These are phyloP conservation scores for Aspergillus awamori DNA, from an alignment of 2,329 filamentous ascomycete species.

Conservation along the genomic window DNA sequence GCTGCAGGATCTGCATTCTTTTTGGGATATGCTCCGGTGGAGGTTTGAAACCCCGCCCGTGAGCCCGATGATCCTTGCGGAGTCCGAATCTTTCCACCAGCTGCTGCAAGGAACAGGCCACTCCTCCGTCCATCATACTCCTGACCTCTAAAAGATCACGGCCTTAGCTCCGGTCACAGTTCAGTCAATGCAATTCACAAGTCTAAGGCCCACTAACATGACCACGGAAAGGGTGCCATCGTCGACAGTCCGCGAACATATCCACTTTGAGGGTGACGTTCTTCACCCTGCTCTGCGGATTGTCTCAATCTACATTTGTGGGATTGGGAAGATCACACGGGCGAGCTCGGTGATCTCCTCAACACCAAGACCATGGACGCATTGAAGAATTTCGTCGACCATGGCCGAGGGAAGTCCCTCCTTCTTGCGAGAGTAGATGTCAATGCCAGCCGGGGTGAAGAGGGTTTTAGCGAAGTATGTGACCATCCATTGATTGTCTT, in stretches of 20 bases:
- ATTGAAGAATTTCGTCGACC: constrained; percentile 10
- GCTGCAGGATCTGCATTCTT: background rate
- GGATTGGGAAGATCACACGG: constrained; percentile 7
- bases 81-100: background rate
- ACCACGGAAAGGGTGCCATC: background rate
- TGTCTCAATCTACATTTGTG: background rate
- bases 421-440: constrained; percentile 13
- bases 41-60: background rate
- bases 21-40: background rate
- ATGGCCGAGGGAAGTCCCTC: constrained; percentile 1
- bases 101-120: background rate
- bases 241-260: background rate
- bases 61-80: background rate
- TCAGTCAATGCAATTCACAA: no score
- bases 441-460: constrained; percentile 15
- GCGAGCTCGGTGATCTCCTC: constrained; percentile 8
- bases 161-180: no score
- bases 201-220: no score
- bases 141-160: no score
- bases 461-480: constrained; percentile 15
- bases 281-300: background rate
- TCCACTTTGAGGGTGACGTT: background rate
- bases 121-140: no score
- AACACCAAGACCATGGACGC: constrained; percentile 1
- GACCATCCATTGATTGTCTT: constrained; percentile 8